Evolutionary conservation across 2,329 filamentous ascomycete species (phyloP).

Genomic region (Pseudocercospora vitis): DNA sequence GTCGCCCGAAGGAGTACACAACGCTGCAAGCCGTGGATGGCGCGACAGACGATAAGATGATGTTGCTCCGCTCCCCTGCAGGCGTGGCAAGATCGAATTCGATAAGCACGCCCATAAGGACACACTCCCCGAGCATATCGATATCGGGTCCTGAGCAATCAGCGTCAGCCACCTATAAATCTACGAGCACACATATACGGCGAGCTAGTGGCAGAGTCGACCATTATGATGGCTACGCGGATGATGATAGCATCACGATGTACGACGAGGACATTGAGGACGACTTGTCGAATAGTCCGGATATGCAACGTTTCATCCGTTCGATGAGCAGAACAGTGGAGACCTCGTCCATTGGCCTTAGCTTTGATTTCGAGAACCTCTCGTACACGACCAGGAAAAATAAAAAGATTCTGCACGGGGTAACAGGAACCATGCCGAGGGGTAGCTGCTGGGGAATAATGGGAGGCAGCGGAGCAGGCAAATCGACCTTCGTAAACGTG

Average conservation of each 20-base stretch:
- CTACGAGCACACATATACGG: slow-evolving; percentile 20
- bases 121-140: slow-evolving; percentile 18
- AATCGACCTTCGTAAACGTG: slow-evolving; percentile 61
- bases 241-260: slow-evolving; percentile 35
- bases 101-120: slow-evolving; percentile 7
- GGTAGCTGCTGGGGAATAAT: slow-evolving; percentile 60
- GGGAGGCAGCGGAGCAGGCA: slow-evolving; percentile 61
- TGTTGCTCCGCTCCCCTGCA: slow-evolving; percentile 35
- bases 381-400: slow-evolving; percentile 30
- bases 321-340: slow-evolving; percentile 56
- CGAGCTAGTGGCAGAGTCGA: slow-evolving; percentile 30
- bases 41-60: slow-evolving; percentile 31
- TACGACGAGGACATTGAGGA: slow-evolving; percentile 32
- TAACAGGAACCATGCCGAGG: slow-evolving; percentile 56
- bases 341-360: slow-evolving; percentile 54
- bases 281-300: slow-evolving; percentile 35
- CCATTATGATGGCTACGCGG: slow-evolving; percentile 31
- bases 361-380: slow-evolving; percentile 55
- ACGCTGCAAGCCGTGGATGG: slow-evolving; percentile 21
- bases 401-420: slow-evolving; percentile 51
- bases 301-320: slow-evolving; percentile 53
- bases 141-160: slow-evolving; percentile 1
- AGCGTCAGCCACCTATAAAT: not conserved
- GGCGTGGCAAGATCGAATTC: slow-evolving; percentile 39
- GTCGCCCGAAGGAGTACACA: slow-evolving; percentile 31